A percentile compares a stretch with the other conserved stretches of the same genome.
These are phyloP conservation scores for Brasilioporus rufonigricans DNA, from an alignment of 768 basidiomycete species.

Conservation along the genomic window DNA sequence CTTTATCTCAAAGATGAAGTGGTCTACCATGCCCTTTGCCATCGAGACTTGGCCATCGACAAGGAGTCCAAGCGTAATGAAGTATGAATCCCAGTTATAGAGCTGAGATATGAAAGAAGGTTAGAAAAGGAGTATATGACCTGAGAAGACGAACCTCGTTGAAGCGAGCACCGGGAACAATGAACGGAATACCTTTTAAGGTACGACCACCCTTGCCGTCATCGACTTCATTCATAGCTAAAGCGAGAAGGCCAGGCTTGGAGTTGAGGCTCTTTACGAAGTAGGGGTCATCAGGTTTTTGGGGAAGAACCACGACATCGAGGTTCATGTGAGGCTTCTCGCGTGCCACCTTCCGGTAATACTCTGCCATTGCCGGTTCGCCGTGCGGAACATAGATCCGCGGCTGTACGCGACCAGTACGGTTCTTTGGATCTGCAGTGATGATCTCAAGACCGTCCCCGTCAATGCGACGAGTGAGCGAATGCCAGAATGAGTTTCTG, in stretches of 20 bases:
- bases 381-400: constrained; percentile 94
- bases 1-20: constrained; percentile 98
- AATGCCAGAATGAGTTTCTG: constrained; percentile 97
- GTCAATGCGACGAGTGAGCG: constrained; percentile 93
- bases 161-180: constrained; percentile 94
- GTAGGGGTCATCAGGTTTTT: constrained; percentile 78
- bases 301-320: constrained; percentile 87
- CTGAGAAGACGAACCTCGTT: constrained; percentile 66
- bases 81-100: constrained; percentile 96
- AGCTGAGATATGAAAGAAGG: constrained; percentile 45
- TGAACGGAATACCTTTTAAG: constrained; percentile 92
- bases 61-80: constrained; percentile 89
- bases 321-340: constrained; percentile 94
- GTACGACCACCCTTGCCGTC: constrained; percentile 76
- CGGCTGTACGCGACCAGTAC: constrained; percentile 84
- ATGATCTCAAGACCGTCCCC: constrained; percentile 97
- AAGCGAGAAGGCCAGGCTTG: constrained; percentile 89
- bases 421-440: constrained; percentile 97
- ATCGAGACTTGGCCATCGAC: constrained; percentile 92
- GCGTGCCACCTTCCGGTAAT: constrained; percentile 86
- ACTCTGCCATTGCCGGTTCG: constrained; percentile 92
- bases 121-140: constrained; percentile 4
- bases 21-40: constrained; percentile 98
- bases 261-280: constrained; percentile 93
- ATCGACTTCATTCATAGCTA: constrained; percentile 92